Evolutionary conservation across 768 basidiomycete genomes (phyloP).

Genomic region (Rubroboletus satanas): DNA sequence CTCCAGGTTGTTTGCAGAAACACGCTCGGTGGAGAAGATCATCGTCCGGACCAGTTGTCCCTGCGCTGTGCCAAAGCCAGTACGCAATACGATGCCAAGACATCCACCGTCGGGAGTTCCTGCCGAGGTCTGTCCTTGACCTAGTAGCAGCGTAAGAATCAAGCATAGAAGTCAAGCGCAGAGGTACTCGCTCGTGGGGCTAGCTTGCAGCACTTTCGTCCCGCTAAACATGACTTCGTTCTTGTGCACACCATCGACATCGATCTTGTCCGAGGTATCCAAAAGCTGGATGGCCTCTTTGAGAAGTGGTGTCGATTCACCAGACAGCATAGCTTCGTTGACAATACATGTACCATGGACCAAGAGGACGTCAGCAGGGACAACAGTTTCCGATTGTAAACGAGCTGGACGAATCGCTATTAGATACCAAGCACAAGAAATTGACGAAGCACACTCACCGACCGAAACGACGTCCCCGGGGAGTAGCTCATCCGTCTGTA

Average conservation of each 20-base stretch:
- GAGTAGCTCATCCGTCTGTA: slow-evolving; percentile 83
- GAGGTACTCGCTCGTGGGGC: slow-evolving; percentile 34
- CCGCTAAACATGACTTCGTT: slow-evolving; percentile 90
- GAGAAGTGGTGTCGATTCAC: slow-evolving; percentile 94
- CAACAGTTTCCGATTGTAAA: slow-evolving; percentile 73
- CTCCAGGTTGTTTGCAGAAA: slow-evolving; percentile 94
- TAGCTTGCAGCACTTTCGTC: slow-evolving; percentile 93
- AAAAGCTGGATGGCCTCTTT: slow-evolving; percentile 93
- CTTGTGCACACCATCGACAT: slow-evolving; percentile 84
- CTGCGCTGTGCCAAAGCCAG: slow-evolving; percentile 96
- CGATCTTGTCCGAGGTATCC: slow-evolving; percentile 68
- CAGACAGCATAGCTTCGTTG: slow-evolving; percentile 98
- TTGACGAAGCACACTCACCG: slow-evolving; percentile 43
- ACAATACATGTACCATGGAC: slow-evolving; percentile 91
- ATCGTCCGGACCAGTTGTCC: slow-evolving; percentile 97
- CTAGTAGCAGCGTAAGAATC: slow-evolving; percentile 7
- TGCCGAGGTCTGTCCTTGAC: slow-evolving; percentile 37
- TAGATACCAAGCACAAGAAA: not conserved
- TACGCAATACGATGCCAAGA: slow-evolving; percentile 87
- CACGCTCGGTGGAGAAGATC: slow-evolving; percentile 97
- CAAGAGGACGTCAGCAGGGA: slow-evolving; percentile 93
- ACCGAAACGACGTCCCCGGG: slow-evolving; percentile 90
- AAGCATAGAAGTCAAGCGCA: not conserved
- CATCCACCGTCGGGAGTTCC: slow-evolving; percentile 90
- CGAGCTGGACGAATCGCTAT: slow-evolving; percentile 42